Percentiles rank a stretch among this genome's conserved stretches.
phyloP scores from a whole-genome alignment of 805 yeast genomes.

The Starmerella asiatica region DNA sequence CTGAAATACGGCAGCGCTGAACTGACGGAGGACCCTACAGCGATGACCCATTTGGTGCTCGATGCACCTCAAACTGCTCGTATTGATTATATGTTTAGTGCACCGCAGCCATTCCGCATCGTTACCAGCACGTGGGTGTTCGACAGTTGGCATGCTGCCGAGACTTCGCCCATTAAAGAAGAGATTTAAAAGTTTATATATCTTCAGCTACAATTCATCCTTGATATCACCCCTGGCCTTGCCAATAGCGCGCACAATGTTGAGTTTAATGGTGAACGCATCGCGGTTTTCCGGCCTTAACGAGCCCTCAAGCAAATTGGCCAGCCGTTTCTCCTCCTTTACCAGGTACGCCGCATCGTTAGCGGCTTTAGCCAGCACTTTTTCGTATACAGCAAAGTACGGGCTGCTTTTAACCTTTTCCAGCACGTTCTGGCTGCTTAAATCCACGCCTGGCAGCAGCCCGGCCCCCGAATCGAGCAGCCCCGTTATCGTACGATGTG shows the following conservation, averaged over 20 bases:
- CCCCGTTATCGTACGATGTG: slow-evolving; percentile 34
- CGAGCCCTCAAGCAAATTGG: slow-evolving; percentile 30
- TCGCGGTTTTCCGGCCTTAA: slow-evolving; percentile 36
- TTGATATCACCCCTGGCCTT: slow-evolving; percentile 7
- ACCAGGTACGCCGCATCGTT: slow-evolving; percentile 29
- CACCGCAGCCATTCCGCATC: slow-evolving; percentile 19
- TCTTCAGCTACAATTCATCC: slow-evolving; percentile 21
- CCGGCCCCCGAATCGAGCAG: slow-evolving; percentile 32
- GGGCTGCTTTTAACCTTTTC: slow-evolving; percentile 25
- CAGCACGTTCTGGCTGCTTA: slow-evolving; percentile 13
- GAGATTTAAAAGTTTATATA: background rate
- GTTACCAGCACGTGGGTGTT: slow-evolving; percentile 31
- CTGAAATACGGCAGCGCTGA: slow-evolving; percentile 31
- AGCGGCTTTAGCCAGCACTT: slow-evolving; percentile 23
- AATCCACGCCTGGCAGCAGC: slow-evolving; percentile 27
- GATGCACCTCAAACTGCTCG: background rate
- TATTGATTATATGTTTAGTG: background rate
- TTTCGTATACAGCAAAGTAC: slow-evolving; percentile 21
- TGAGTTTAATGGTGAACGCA: slow-evolving; percentile 38
- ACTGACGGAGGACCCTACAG: slow-evolving; percentile 16
- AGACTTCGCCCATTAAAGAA: slow-evolving; percentile 18
- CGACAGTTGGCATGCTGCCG: slow-evolving; percentile 27
- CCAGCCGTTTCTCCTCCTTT: slow-evolving; percentile 37
- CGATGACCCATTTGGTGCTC: slow-evolving; percentile 10
- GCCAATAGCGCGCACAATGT: slow-evolving; percentile 32